Evolutionary conservation across 2,329 filamentous ascomycete species (phyloP).

Genomic region (Xylaria digitata): DNA sequence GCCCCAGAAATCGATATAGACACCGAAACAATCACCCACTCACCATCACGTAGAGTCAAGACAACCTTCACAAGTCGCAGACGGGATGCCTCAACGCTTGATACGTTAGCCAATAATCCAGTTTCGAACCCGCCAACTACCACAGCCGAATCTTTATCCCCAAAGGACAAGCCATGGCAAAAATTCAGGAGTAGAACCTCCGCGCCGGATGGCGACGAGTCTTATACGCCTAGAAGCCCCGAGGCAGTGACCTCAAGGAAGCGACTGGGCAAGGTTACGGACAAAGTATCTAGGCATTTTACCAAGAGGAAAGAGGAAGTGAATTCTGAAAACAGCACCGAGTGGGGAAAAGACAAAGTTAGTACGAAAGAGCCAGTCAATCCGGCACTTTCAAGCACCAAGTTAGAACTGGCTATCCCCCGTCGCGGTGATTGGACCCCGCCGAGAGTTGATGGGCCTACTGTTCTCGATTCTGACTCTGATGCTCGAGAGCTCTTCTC

Average conservation of each 20-base stretch:
- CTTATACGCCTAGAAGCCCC: background rate
- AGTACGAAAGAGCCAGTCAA: background rate
- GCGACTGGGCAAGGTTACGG: conserved; percentile 43
- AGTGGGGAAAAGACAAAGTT: background rate
- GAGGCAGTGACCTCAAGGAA: conserved; percentile 1
- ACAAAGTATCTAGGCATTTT: conserved; percentile 49
- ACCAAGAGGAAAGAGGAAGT: conserved; percentile 28
- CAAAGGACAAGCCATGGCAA: conserved; percentile 52
- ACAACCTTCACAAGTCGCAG: conserved; percentile 29
- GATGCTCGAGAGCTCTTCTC: conserved; percentile 50
- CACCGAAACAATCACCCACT: conserved; percentile 44
- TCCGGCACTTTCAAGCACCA: background rate
- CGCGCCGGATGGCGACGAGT: conserved; percentile 11
- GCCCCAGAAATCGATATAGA: conserved; percentile 50
- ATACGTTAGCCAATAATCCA: conserved; percentile 27
- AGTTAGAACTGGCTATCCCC: conserved; percentile 60
- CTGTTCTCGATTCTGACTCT: conserved; percentile 49
- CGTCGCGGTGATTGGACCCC: conserved; percentile 77
- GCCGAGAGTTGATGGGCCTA: conserved; percentile 56
- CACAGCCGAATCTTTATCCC: conserved; percentile 44
- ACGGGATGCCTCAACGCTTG: conserved; percentile 30
- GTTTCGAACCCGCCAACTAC: conserved; percentile 29
- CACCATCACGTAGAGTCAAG: conserved; percentile 42
- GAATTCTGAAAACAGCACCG: conserved; percentile 6
- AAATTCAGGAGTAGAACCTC: conserved; percentile 48